phyloP scores from a whole-genome alignment of 75 land plant genomes.

The Pinus tabuliformis region DNA sequence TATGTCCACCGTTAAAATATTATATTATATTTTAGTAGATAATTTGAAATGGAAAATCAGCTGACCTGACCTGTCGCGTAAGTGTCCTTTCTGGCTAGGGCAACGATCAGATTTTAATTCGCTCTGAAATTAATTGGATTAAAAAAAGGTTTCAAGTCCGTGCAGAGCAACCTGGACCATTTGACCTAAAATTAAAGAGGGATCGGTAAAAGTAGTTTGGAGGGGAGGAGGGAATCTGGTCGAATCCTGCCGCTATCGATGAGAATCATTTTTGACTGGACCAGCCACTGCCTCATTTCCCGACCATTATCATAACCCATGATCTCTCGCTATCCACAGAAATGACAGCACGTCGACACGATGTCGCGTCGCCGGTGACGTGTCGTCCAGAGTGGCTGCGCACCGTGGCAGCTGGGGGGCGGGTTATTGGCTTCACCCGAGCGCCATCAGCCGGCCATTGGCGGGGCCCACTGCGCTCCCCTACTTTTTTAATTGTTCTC shows the following conservation, averaged over 20 bases:
- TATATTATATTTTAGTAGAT: too few species aligned
- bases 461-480: background rate
- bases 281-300: slow-evolving; percentile 3
- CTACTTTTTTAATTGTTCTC: background rate
- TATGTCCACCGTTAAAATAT: too few species aligned
- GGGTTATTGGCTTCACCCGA: background rate
- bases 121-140: too few species aligned
- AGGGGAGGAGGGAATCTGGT: slow-evolving; percentile 6
- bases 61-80: too few species aligned
- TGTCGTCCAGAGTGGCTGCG: background rate
- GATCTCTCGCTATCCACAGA: background rate
- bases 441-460: background rate
- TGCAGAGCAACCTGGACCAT: background rate
- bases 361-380: background rate
- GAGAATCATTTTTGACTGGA: background rate
- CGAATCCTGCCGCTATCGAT: background rate
- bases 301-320: background rate
- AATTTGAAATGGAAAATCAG: too few species aligned
- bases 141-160: background rate
- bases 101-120: too few species aligned
- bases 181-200: background rate
- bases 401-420: background rate
- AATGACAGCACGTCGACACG: background rate
- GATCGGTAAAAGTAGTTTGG: background rate
- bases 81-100: too few species aligned